A percentile compares a stretch with the other conserved stretches of the same genome.
Evolutionary conservation across 2,329 filamentous ascomycete genomes (phyloP).

Genomic region (Alternaria sp.): DNA sequence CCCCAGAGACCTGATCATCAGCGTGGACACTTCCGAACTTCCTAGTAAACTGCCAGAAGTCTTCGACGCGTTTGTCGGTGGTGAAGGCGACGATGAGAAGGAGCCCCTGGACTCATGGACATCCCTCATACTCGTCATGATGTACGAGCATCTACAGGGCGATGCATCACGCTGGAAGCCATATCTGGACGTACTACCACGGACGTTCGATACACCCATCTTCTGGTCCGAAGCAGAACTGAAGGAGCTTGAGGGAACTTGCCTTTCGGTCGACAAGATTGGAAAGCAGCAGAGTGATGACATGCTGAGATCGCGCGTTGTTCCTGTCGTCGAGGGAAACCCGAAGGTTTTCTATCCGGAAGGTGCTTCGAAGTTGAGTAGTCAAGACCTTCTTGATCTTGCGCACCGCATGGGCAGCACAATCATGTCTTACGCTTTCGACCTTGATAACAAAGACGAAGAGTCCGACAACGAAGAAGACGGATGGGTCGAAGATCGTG

Average conservation of each 20-base stretch:
- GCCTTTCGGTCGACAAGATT: constrained; percentile 27
- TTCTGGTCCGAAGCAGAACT: constrained; percentile 28
- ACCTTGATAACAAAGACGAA: constrained; percentile 25
- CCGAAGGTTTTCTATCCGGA: constrained; percentile 15
- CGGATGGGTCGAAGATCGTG: constrained; percentile 32
- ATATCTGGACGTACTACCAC: constrained; percentile 28
- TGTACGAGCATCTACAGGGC: constrained; percentile 30
- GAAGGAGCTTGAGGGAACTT: constrained; percentile 27
- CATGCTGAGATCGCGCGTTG: constrained; percentile 20
- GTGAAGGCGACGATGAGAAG: constrained; percentile 20
- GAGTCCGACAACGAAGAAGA: constrained; percentile 28
- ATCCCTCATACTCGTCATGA: constrained; percentile 27
- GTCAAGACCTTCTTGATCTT: constrained; percentile 23
- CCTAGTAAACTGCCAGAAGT: constrained; percentile 19
- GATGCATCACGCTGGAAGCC: constrained; percentile 30
- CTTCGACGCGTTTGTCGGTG: constrained; percentile 16
- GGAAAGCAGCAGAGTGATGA: constrained; percentile 28
- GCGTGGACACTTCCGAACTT: constrained; percentile 25
- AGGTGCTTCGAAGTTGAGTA: neutral
- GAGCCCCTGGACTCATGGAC: constrained; percentile 28
- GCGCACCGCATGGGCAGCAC: constrained; percentile 32
- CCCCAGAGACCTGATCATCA: constrained; percentile 29
- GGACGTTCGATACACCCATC: constrained; percentile 29
- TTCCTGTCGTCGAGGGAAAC: constrained; percentile 22
- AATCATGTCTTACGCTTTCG: constrained; percentile 33